Evolutionary conservation across 2,329 filamentous ascomycete genomes (phyloP), one percentile per base, ranked within the genome.

Genomic region (Stemphylium vesicarium): DNA sequence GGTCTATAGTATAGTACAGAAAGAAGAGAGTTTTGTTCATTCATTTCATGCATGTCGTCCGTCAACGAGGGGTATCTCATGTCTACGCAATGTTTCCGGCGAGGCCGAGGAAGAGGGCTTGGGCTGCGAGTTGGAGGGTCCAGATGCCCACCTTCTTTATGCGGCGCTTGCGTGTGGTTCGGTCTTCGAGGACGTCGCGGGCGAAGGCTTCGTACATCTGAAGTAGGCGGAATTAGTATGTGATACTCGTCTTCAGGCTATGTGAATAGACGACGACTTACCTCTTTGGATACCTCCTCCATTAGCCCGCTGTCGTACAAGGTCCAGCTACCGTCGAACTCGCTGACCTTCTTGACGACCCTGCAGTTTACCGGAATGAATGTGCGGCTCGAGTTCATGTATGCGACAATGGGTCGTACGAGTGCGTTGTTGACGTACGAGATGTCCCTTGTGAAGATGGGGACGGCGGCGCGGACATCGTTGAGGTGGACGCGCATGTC

Each of bases 141-240:
- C 95, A 99, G 68, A 98, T 88, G 29, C 95, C 95, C 24, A 96
- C 95, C 78, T 98, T 96, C 75, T 93, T 96, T 72, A 99, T 89
- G 39, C 95, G 84, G 45, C 94, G 84, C 64, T 92, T 89, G 47
- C 92, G 87, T 63, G 89, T 91, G 74, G 96, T 89, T 66, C 95
- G 90, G 76, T 97, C 90, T 66, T 98, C 91, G 59, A 92, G 88
- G 29, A 99, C 92, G 74, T 97, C 92, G 60, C 87, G 86, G 33
- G 92, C 92, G 77, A 99, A 98, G 0, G 95, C 95, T 66, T 94
- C 87, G 74, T 99, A 99, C 47, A 92, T 92, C 83, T 86, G 37
- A 26, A 33, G 24, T 10, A 40, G n/a, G 43, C 26, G 9, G 10
- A 40, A 39, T 61, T 45, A 62, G 57, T 15, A 45, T 24, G 33